phyloP scores from a whole-genome alignment of 257 asterid species.

The Nicotiana tomentosiformis region DNA sequence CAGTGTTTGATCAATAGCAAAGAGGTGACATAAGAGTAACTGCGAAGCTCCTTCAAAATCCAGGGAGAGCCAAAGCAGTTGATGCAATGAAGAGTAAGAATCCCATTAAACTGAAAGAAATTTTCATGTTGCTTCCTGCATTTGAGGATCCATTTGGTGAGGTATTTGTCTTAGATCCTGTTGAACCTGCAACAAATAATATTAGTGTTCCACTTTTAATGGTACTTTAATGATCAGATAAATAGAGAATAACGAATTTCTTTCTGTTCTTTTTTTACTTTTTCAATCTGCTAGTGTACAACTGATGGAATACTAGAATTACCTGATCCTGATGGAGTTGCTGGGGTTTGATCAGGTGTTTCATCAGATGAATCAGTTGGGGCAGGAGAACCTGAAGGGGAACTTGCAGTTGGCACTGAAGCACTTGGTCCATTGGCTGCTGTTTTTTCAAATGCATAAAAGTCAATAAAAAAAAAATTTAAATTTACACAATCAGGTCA shows the following conservation, averaged over 20 bases:
- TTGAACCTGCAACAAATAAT: slow-evolving; percentile 3
- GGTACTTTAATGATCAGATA: background rate
- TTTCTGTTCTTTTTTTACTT: background rate
- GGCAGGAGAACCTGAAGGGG: slow-evolving; percentile 18
- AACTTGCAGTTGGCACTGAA: background rate
- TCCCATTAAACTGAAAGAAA: slow-evolving; percentile 18
- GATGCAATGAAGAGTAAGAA: slow-evolving; percentile 25
- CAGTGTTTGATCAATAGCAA: background rate
- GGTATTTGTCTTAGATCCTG: slow-evolving; percentile 40
- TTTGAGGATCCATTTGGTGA: slow-evolving; percentile 19
- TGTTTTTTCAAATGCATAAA: background rate
- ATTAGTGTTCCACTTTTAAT: background rate
- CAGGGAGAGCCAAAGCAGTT: slow-evolving; percentile 11
- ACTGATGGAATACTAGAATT: background rate
- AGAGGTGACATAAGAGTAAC: background rate
- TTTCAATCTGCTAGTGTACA: too few relatives aligned
- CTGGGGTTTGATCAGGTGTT: background rate
- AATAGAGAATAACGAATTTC: background rate
- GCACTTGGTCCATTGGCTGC: slow-evolving; percentile 24
- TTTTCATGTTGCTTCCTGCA: slow-evolving; percentile 20
- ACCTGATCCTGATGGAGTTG: slow-evolving; percentile 21
- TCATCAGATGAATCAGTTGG: slow-evolving; percentile 12
- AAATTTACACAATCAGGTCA: background rate
- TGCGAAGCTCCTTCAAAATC: background rate
- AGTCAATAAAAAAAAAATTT: background rate